Conservation (phyloP, 2,329 filamentous ascomycete species). For the Cordyceps javanica region DNA sequence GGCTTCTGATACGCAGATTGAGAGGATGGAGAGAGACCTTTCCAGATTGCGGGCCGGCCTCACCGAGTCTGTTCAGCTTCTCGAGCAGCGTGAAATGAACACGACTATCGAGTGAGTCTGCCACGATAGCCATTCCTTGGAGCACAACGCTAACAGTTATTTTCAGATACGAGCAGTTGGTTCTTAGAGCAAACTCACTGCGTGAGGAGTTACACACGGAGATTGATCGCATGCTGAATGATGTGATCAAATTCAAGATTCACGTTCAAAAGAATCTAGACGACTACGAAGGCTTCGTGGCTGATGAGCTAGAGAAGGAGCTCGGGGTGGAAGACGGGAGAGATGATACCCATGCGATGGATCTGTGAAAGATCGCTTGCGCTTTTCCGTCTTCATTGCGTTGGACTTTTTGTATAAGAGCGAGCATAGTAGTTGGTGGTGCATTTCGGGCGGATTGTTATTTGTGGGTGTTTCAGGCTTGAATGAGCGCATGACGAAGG, state of each 20-base stretch:
- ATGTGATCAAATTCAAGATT: constrained; percentile 98
- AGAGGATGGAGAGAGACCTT: constrained; percentile 98
- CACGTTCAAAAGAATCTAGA: constrained; percentile 90
- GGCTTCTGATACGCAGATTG: constrained; percentile 86
- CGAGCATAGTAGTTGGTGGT: neutral
- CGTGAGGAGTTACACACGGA: constrained; percentile 98
- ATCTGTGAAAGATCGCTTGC: constrained; percentile 28
- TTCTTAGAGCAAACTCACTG: constrained; percentile 73
- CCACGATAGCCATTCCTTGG: neutral
- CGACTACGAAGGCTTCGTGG: constrained; percentile 89
- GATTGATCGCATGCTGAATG: constrained; percentile 91
- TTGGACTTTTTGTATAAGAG: neutral
- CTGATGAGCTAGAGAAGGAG: constrained; percentile 86
- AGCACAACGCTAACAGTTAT: neutral
- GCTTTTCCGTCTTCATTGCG: neutral
- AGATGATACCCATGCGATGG: constrained; percentile 48
- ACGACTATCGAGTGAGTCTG: constrained; percentile 83
- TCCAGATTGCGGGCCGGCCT: constrained; percentile 82
- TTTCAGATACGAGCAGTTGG: constrained; percentile 81
- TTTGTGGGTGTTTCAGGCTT: neutral
- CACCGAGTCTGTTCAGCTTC: constrained; percentile 78
- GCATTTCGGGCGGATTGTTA: neutral
- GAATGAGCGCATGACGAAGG: constrained; percentile 1
- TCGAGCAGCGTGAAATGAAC: constrained; percentile 95
- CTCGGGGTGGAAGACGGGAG: constrained; percentile 56